phyloP scores from a whole-genome alignment of 768 basidiomycete genomes.

The Serendipita vermifera region DNA sequence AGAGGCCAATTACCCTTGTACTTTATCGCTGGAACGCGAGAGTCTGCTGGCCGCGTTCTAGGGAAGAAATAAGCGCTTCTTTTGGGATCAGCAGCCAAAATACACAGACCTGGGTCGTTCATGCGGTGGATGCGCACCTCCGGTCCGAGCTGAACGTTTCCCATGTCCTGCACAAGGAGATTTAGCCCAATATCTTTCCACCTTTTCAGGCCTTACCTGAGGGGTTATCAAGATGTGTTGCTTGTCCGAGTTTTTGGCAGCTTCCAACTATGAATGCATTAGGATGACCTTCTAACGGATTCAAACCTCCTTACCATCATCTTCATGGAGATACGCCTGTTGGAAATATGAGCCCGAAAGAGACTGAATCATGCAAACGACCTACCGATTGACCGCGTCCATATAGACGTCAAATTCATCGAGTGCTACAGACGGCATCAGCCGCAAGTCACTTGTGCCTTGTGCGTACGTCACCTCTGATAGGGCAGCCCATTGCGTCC shows the following conservation, averaged over 20 bases:
- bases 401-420: constrained; percentile 99
- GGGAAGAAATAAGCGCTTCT: neutral
- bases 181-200: too few species aligned
- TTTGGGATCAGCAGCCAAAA: neutral
- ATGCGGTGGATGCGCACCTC: constrained; percentile 66
- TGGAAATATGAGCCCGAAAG: constrained; percentile 19
- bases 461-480: constrained; percentile 52
- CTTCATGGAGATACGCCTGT: constrained; percentile 84
- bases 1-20: too few species aligned
- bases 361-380: neutral
- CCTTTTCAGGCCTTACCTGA: too few species aligned
- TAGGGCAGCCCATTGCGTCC: constrained; percentile 89
- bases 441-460: constrained; percentile 1
- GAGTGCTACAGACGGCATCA: constrained; percentile 18
- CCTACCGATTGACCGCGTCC: constrained; percentile 60
- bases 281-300: constrained; percentile 9
- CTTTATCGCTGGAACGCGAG: neutral
- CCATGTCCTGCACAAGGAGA: constrained; percentile 44
- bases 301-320: constrained; percentile 56
- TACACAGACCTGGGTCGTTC: constrained; percentile 21
- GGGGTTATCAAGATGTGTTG: constrained; percentile 95
- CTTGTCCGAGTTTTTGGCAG: constrained; percentile 75
- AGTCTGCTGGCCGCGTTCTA: constrained; percentile 9
- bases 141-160: constrained; percentile 48
- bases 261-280: constrained; percentile 67